Conservation (phyloP, 2,329 filamentous ascomycete species). For the Monosporascus sp. region DNA sequence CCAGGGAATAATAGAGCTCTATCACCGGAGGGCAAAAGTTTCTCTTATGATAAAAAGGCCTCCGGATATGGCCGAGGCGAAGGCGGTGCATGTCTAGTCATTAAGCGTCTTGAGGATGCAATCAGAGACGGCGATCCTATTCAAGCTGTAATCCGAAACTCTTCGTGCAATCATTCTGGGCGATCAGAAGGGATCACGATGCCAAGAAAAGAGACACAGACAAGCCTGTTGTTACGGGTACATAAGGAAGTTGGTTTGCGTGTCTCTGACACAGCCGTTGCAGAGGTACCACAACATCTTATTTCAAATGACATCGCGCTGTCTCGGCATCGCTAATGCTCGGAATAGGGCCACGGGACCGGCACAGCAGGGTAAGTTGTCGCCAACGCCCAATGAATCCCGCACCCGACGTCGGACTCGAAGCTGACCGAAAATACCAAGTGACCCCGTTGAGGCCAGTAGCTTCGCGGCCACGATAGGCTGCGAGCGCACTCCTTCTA, state of each 20-base stretch:
- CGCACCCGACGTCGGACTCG: too few species aligned
- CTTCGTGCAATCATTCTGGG: constrained; percentile 8
- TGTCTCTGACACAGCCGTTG: constrained; percentile 2
- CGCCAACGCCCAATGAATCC: too few species aligned
- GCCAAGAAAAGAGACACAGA: constrained; percentile 5
- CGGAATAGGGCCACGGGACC: too few species aligned
- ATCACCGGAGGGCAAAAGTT: constrained; percentile 7
- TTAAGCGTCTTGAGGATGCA: constrained; percentile 6
- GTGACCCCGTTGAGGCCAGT: constrained; percentile 13
- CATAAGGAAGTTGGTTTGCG: constrained; percentile 2
- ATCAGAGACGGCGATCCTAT: constrained; percentile 6
- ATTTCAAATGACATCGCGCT: too few species aligned
- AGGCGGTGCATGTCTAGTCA: constrained; percentile 2
- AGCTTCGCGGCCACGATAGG: constrained; percentile 16
- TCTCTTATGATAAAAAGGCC: constrained; percentile 7
- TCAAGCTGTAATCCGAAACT: constrained; percentile 5
- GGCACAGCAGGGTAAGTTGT: too few species aligned
- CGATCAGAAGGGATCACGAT: constrained; percentile 8
- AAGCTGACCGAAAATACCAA: too few species aligned
- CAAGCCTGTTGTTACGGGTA: constrained; percentile 4
- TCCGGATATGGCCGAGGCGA: constrained; percentile 8
- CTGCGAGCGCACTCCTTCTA: constrained; percentile 12
- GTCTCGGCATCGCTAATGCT: too few species aligned
- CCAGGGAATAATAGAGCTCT: constrained; percentile 10
- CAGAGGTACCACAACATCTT: too few species aligned